Base-by-base conservation (phyloP, 75 land plant genomes). In the Pinus albicaulis region DNA sequence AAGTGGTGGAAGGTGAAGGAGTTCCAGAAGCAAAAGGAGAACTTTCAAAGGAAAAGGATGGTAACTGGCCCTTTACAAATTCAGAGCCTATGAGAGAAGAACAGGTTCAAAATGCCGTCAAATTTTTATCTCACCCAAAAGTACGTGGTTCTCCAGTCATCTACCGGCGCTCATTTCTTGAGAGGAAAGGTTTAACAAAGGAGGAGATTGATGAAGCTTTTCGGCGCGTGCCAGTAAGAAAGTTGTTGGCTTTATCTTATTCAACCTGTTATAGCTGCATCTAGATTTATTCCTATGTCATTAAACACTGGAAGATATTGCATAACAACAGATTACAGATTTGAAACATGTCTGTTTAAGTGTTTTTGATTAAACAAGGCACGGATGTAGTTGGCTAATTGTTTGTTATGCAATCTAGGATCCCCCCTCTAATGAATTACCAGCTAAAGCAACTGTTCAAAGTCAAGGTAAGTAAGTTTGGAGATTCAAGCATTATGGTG, bases 201-300 rank as follows among this genome's bases (percentile, higher is more conserved):
- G 98, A 96, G 76, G 98, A 94, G 81, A 94, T 96, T 68, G 98
- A 96, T 86, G 99, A 94, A 86, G 98, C 99, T 25, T 96, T 96
- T 75, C 91, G 93, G 20, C 95, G 98, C 34, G 93, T 90, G 52
- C 99, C 98, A 78, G 99, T 96, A 87, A 78, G 89, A 53, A 68
- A 57, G 20, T 28, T 63, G 13, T 77, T 13, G 13, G 52, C 3
- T 77, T 65, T 55, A 59, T 44, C 16, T 17, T 74, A 31, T 22
- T 24, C 23, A 36, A 8, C 26, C 24, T 72, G 26, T 26, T 8
- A 69, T 34, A 41, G 26, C 31, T 44, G 14, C 7, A 15, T 36
- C 60, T 63, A 15, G 4, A 26, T 31, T 17, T 48, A 25, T 38
- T 76, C 36, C n/a, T 75, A 5, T 36, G 68, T 8, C 23, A 38